These are phyloP conservation scores for Leucosporidium creatinivorum DNA, from an alignment of 768 basidiomycete species.

Conservation along the genomic window DNA sequence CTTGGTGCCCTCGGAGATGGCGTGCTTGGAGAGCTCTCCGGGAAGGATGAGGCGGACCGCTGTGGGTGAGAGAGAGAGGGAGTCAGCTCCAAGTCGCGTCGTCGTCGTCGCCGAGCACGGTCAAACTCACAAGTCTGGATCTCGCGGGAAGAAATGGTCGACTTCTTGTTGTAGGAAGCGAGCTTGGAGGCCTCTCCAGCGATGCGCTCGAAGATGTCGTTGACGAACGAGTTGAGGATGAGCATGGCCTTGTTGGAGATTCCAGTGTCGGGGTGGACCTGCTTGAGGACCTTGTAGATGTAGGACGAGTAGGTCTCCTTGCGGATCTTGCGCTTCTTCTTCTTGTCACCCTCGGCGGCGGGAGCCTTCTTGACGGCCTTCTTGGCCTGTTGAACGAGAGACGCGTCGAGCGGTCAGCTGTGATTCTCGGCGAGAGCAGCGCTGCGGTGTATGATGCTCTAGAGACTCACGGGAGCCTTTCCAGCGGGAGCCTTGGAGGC, in stretches of 20 bases:
- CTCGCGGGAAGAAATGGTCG: conserved; percentile 96
- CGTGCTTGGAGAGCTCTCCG: conserved; percentile 89
- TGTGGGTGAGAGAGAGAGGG: conserved; percentile 50
- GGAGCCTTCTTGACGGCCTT: conserved; percentile 34
- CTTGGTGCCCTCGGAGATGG: conserved; percentile 90
- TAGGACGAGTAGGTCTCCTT: conserved; percentile 62
- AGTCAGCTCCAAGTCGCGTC: conserved; percentile 88
- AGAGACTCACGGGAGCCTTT: conserved; percentile 22
- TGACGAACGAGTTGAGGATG: conserved; percentile 39
- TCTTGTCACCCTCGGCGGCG: conserved; percentile 42
- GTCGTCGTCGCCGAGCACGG: conserved; percentile 74
- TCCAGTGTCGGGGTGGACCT: conserved; percentile 98
- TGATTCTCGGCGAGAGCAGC: too few species aligned
- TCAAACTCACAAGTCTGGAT: conserved; percentile 64
- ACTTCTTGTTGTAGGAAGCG: conserved; percentile 95
- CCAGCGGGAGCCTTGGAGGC: conserved; percentile 35
- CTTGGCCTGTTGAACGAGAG: conserved; percentile 14
- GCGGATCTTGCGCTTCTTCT: conserved; percentile 16
- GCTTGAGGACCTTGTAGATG: conserved; percentile 41
- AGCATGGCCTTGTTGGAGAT: conserved; percentile 70
- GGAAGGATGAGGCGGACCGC: conserved; percentile 92
- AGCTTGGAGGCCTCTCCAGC: conserved; percentile 58
- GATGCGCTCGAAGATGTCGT: conserved; percentile 46
- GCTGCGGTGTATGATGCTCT: too few species aligned
- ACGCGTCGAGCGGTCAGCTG: too few species aligned